Evolutionary conservation across 2,329 filamentous ascomycete genomes (phyloP), one percentile per base, ranked within the genome.

Genomic region (Clonostachys chloroleuca): DNA sequence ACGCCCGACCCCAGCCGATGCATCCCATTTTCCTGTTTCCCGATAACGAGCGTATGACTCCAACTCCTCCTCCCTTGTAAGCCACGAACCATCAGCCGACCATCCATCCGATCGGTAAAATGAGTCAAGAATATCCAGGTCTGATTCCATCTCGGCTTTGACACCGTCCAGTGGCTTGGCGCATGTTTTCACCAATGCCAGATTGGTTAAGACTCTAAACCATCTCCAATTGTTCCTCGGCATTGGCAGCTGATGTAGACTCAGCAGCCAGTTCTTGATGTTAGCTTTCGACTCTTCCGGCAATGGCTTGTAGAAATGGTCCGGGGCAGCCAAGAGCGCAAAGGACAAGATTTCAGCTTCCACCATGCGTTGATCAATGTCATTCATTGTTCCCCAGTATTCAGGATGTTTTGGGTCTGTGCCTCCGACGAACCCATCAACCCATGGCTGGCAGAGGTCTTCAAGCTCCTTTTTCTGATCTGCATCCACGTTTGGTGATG

Each of bases 321-420:
- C 54, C 2, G 75, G 73, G 0, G 72, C 69, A 4, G 62, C 56
- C 1, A 79, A 60, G 2, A 80, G 58, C 0, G 73, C 72, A 53
- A 72, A 76, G 0, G 73, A 67, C 5, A 79, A 64, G 24, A 73
- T 72, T 52, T 79, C 75, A 39, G 73, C 68, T 51, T 80, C 76
- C 0, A 79, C 76, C 75, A 79, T 80, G 3, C 74, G 58, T 52
- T 80, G 76, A 43, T 79, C 74, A 17, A 63, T 63, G 5, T 74
- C 55, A 0, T 62, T 58, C 3, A 78, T 65, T 2, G 62, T 56
- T 0, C 74, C 75, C 75, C 75, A 79, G 50, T 75, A 79, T 20
- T 69, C 68, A 0, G 51, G 37, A 16, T 63, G 55, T 1, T 49
- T 37, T 0, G 66, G 66, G 17, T 71, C 60, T 0, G 61, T 62